Evolutionary conservation across 169 alveolate genomes (phyloP), one percentile per base, ranked within the genome.

Genomic region (Perkinsus marinus): DNA sequence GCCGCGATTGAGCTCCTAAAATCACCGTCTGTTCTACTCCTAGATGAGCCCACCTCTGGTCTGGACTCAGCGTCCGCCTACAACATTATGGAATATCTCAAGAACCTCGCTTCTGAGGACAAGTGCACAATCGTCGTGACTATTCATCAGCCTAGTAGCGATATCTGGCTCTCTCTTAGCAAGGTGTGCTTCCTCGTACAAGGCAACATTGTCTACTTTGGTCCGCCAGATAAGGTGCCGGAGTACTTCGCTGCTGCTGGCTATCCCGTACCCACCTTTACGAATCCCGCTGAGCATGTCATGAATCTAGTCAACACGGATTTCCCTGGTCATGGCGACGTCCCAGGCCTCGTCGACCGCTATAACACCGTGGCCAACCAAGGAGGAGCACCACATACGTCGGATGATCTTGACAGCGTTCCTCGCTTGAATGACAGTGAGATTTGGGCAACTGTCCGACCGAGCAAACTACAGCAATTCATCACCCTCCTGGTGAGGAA

Each of bases 41-140:
- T 95, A 57, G 97, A 95, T 92, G 97, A 95, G 43, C 97, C 97
- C 39, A 95, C 97, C 30, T 93, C 96, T 38, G 97, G 97, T 36
- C 91, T 95, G 91, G 97, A 95, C 93, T 94, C 95, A 37, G 94
- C 93, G 30, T 90, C 94, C 36, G 91, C 96, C 38, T 91, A 89
- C 89, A 93, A 92, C 57, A 69, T 93, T 13, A 89, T 93, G 36
- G 89, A 90, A 16, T 93, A 93, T 39, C 91, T 93, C 39, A 39
- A 90, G 37, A 89, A 79, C 22, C 91, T 93, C n/a, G 93, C 94
- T 16, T 13, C 34, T 7, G 79, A 57, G 79, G 79, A 57, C 79
- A 13, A 57, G 79, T 57, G 79, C 34, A 57, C 79, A 2, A 30
- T 57, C 34, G 34, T 57, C 22, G 79, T 57, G 36, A 57, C 79